Conservation (phyloP, 768 basidiomycete species). For the Trametes gibbosa region DNA sequence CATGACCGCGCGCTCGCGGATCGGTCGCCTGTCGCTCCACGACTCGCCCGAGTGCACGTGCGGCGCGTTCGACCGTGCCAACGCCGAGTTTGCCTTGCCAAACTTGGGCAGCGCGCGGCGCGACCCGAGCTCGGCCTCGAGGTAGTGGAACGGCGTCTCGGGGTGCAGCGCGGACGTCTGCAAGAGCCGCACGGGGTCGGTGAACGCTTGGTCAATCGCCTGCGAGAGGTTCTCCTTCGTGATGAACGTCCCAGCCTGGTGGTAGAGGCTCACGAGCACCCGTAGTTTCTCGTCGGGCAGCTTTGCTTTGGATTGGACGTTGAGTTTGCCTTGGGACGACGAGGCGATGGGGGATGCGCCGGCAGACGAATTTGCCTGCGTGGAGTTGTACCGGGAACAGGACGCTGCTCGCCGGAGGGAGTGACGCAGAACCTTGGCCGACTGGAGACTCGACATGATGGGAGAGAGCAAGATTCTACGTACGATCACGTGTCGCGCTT, state of each 20-base stretch:
- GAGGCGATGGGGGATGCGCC: slow-evolving; percentile 2
- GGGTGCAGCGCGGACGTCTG: not conserved
- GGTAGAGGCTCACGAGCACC: slow-evolving; percentile 74
- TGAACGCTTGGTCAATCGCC: slow-evolving; percentile 65
- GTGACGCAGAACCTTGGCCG: slow-evolving; percentile 10
- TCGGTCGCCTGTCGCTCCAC: slow-evolving; percentile 23
- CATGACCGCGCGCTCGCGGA: slow-evolving; percentile 44
- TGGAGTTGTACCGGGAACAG: slow-evolving; percentile 20
- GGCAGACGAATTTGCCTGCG: slow-evolving; percentile 7
- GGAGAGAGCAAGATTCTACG: slow-evolving; percentile 12
- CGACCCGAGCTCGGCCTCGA: slow-evolving; percentile 18
- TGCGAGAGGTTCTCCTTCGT: slow-evolving; percentile 65
- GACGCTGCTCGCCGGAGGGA: slow-evolving; percentile 12
- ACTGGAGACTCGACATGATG: slow-evolving; percentile 15
- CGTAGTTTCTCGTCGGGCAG: slow-evolving; percentile 60
- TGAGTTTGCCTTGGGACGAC: slow-evolving; percentile 1
- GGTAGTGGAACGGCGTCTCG: slow-evolving; percentile 18
- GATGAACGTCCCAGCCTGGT: slow-evolving; percentile 69
- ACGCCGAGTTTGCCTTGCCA: slow-evolving; percentile 12
- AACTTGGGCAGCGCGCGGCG: slow-evolving; percentile 18
- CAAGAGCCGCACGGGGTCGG: slow-evolving; percentile 9
- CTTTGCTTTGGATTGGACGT: slow-evolving; percentile 18
- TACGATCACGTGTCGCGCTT: slow-evolving; percentile 10
- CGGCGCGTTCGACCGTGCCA: not conserved
- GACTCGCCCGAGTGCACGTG: slow-evolving; percentile 27